Evolutionary conservation across 495 filamentous ascomycete species (phyloP).

Genomic region (Trichocladium antarcticum): DNA sequence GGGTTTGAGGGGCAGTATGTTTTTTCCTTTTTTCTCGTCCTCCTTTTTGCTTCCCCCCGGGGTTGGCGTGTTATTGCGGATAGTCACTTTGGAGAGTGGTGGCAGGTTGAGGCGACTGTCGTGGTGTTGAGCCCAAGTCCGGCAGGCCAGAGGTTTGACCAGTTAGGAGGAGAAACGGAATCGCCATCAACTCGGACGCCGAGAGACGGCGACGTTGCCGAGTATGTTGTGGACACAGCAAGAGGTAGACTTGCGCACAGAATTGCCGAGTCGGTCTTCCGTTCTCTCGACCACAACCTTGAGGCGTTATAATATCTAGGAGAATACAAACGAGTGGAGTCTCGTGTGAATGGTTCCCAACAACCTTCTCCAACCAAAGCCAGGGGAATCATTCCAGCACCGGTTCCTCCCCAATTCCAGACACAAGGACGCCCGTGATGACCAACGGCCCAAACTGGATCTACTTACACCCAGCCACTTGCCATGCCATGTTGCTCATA

Average conservation of each 20-base stretch:
- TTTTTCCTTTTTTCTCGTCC: conserved; percentile 9
- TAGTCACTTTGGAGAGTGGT: conserved; percentile 29
- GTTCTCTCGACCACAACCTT: background rate
- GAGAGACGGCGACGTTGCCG: conserved; percentile 48
- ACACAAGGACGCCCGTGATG: background rate
- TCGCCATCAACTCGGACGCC: conserved; percentile 55
- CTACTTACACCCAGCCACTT: background rate
- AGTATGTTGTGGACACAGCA: conserved; percentile 35
- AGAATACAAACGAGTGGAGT: conserved; percentile 11
- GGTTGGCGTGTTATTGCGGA: too few relatives aligned
- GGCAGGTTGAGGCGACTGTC: conserved; percentile 26
- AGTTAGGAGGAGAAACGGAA: conserved; percentile 46
- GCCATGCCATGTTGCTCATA: background rate
- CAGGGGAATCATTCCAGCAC: conserved; percentile 2
- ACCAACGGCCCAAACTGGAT: background rate
- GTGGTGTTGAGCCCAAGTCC: conserved; percentile 32
- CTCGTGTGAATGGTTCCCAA: background rate
- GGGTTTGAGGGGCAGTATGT: conserved; percentile 52
- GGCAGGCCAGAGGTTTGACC: conserved; percentile 47
- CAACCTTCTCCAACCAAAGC: background rate
- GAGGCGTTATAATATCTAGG: background rate
- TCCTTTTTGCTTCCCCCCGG: conserved; percentile 2
- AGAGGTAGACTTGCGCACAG: background rate
- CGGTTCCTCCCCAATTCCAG: background rate
- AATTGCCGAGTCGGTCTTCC: background rate